Base-by-base conservation (phyloP, 768 basidiomycete genomes). In the Stropharia rugosoannulata region DNA sequence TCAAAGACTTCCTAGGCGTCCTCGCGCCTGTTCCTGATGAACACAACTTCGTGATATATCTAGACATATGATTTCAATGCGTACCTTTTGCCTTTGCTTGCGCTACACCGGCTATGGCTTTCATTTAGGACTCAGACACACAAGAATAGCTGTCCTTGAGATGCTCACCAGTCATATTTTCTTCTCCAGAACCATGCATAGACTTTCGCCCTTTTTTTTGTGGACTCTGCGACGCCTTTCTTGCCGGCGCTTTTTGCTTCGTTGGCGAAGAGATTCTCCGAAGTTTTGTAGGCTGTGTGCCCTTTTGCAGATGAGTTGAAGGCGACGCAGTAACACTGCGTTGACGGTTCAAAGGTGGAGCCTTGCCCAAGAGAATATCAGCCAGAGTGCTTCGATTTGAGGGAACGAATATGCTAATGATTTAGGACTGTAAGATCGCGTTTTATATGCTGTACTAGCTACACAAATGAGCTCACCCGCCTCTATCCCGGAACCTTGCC, bases 401-500 rank as follows among this genome's bases (percentile, higher is more conserved):
- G 0, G 85, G 83, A 19, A 81, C 73, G 62, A 84, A 86, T 19
- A 78, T 80, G 0, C 84, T 85, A 39, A 16, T 15, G 9, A 36
- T 22, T 51, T 22, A 37, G 36, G 25, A 39, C 13, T 36, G 38
- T 37, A 42, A n/a, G 11, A 27, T 27, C 22, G 29, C 32, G 7
- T 1, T 25, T 41, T 6, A 37, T 36, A 22, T 16, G n/a, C 29
- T 10, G 46, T 22, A 27, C 43, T 13, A 32, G 22, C 29, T 12
- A 53, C 45, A 25, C 12, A 56, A 36, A 2, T 15, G 29, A 39
- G 71, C 82, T 58, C 29, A 85, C 84, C 85, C 84, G 55, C 85
- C 85, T 51, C 85, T 80, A 68, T 88, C 85, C 51, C 87, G 79
- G 67, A 87, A 85, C 22, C 87, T 75, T 35, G 85, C 76, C 60